These are phyloP conservation scores for Iris pallida DNA, from an alignment of 116 monocot species.

Conservation along the genomic window DNA sequence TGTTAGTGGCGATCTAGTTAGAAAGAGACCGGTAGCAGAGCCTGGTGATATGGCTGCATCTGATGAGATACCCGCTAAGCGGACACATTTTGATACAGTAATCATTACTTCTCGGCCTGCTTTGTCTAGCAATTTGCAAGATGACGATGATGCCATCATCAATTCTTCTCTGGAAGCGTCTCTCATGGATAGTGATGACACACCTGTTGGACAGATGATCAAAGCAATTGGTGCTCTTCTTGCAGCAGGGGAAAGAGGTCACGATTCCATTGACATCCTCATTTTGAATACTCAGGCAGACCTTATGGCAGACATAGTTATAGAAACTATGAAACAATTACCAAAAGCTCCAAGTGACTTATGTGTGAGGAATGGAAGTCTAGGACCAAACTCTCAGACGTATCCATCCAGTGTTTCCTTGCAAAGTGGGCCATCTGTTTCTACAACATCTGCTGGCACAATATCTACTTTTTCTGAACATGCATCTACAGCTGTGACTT, in stretches of 20 bases:
- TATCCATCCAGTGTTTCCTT: constrained; percentile 23
- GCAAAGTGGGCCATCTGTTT: constrained; percentile 11
- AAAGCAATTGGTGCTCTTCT: constrained; percentile 82
- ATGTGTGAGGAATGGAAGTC: constrained; percentile 23
- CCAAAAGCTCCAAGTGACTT: constrained; percentile 15
- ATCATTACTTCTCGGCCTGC: constrained; percentile 16
- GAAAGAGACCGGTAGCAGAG: constrained; percentile 20
- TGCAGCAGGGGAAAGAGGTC: constrained; percentile 91
- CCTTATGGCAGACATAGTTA: constrained; percentile 88
- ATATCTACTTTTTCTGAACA: constrained; percentile 30
- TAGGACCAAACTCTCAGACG: constrained; percentile 18
- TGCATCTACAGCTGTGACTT: constrained; percentile 17
- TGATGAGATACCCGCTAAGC: constrained; percentile 52
- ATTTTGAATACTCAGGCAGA: constrained; percentile 85
- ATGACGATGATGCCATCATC: constrained; percentile 22
- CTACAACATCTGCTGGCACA: constrained; percentile 10
- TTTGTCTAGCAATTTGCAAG: constrained; percentile 13
- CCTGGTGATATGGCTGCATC: constrained; percentile 27
- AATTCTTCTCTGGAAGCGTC: constrained; percentile 31
- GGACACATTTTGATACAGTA: constrained; percentile 25
- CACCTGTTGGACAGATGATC: constrained; percentile 90
- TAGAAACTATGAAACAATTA: constrained; percentile 81
- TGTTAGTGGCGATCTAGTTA: constrained; percentile 20
- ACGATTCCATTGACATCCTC: constrained; percentile 68
- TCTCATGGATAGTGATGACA: constrained; percentile 36